Conservation (phyloP, 257 asterid genomes). For the Solanum gracilifrons region DNA sequence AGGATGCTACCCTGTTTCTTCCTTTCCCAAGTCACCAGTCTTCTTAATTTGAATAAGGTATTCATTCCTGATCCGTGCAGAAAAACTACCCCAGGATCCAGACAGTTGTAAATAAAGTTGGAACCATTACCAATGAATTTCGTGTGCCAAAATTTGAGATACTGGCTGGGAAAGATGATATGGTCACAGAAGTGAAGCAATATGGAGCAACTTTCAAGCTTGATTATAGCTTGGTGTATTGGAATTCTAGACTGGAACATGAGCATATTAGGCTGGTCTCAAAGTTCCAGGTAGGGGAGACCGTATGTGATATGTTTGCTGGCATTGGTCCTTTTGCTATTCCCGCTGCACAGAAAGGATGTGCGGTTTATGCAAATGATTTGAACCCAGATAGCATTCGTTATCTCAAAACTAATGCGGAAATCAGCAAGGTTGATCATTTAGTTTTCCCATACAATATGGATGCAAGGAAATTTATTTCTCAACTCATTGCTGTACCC, state of each 20-base stretch:
- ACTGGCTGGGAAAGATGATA: conserved; percentile 69
- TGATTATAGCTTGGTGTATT: conserved; percentile 85
- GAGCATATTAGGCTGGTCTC: conserved; percentile 83
- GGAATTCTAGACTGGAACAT: conserved; percentile 96
- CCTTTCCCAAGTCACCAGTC: neutral
- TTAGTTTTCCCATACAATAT: conserved; percentile 59
- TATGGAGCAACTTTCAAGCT: conserved; percentile 84
- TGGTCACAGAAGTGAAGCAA: conserved; percentile 92
- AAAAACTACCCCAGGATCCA: conserved; percentile 86
- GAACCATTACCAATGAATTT: conserved; percentile 71
- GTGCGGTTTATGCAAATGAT: conserved; percentile 85
- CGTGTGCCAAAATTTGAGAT: conserved; percentile 95
- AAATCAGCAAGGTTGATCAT: conserved; percentile 62
- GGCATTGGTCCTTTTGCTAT: conserved; percentile 94
- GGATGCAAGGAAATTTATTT: conserved; percentile 71
- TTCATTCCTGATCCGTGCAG: conserved; percentile 22
- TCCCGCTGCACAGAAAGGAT: conserved; percentile 96
- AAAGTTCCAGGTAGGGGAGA: conserved; percentile 56
- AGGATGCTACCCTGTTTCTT: neutral
- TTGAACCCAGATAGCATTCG: conserved; percentile 78
- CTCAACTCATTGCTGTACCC: conserved; percentile 50
- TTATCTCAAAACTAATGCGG: conserved; percentile 77
- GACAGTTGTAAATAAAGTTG: conserved; percentile 87
- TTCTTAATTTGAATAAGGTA: neutral
- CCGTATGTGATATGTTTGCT: conserved; percentile 86